Percentiles rank a stretch among this genome's conserved stretches.
Evolutionary conservation across 345 rosid species (phyloP).

Genomic region (Lepidium didymum): DNA sequence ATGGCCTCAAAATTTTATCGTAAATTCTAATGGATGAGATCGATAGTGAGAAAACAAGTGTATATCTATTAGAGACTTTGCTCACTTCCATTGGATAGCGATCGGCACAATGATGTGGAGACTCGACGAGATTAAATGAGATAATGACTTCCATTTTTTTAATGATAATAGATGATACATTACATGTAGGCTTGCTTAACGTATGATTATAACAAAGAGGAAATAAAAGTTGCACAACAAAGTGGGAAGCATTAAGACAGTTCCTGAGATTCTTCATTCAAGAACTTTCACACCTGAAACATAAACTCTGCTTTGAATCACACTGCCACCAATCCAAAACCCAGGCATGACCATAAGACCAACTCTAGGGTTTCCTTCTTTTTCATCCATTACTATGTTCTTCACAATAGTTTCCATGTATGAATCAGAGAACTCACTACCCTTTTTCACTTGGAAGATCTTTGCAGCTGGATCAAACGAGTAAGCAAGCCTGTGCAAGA

Average conservation of each 20-base stretch:
- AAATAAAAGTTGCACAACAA: conserved; percentile 4
- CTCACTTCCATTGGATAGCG: background rate
- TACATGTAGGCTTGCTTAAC: conserved; percentile 4
- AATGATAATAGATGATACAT: background rate
- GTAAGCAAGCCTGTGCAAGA: conserved; percentile 65
- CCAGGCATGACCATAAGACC: conserved; percentile 91
- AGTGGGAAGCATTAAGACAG: conserved; percentile 11
- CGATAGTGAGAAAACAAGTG: too few relatives aligned
- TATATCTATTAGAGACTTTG: background rate
- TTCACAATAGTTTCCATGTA: conserved; percentile 77
- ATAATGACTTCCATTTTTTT: background rate
- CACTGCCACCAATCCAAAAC: conserved; percentile 64
- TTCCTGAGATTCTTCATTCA: conserved; percentile 31
- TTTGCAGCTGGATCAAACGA: conserved; percentile 63
- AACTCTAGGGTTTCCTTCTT: conserved; percentile 45
- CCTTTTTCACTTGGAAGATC: conserved; percentile 61
- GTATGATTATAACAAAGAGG: background rate
- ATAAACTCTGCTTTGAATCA: conserved; percentile 70
- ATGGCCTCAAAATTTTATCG: background rate
- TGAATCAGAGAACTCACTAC: conserved; percentile 65
- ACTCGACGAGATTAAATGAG: background rate
- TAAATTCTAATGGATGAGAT: background rate
- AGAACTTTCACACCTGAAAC: conserved; percentile 63
- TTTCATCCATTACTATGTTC: conserved; percentile 49
- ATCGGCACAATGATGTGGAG: background rate